A percentile compares a stretch with the other conserved stretches of the same genome.
These are phyloP conservation scores for Halenospora varia DNA, from an alignment of 495 filamentous ascomycete species.

Conservation along the genomic window DNA sequence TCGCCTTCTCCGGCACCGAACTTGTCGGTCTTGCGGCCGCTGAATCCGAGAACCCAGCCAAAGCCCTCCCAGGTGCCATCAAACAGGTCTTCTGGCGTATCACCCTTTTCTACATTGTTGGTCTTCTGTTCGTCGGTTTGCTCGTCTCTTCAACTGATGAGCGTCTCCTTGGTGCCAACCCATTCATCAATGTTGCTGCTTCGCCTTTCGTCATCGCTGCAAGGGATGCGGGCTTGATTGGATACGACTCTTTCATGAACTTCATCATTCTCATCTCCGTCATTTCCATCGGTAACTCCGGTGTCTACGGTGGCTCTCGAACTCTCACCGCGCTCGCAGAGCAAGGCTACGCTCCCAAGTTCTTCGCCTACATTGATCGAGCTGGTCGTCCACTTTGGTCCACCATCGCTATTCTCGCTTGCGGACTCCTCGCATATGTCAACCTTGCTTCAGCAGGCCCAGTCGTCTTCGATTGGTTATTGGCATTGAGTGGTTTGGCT, in stretches of 20 bases:
- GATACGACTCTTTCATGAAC: slow-evolving; percentile 70
- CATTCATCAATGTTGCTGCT: slow-evolving; percentile 48
- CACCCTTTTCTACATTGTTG: slow-evolving; percentile 64
- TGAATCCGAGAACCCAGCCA: slow-evolving; percentile 61
- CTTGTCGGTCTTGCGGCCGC: slow-evolving; percentile 70
- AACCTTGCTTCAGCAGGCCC: slow-evolving; percentile 36
- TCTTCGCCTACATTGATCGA: slow-evolving; percentile 56
- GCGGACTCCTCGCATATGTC: slow-evolving; percentile 52
- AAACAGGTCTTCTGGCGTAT: slow-evolving; percentile 77
- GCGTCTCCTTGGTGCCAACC: slow-evolving; percentile 43
- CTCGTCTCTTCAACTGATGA: slow-evolving; percentile 57
- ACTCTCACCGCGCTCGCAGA: slow-evolving; percentile 62
- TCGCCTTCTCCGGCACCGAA: slow-evolving; percentile 70
- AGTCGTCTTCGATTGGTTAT: slow-evolving; percentile 57
- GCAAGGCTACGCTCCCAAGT: slow-evolving; percentile 50
- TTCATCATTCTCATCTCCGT: slow-evolving; percentile 68
- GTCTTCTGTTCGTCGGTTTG: slow-evolving; percentile 69
- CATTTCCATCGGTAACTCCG: slow-evolving; percentile 62
- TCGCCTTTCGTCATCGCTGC: slow-evolving; percentile 76
- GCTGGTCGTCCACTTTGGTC: slow-evolving; percentile 53
- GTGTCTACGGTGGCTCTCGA: slow-evolving; percentile 64
- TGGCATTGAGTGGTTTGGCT: slow-evolving; percentile 49
- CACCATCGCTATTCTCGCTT: slow-evolving; percentile 39
- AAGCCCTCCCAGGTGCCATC: slow-evolving; percentile 59
- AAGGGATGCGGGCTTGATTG: slow-evolving; percentile 57